These are phyloP conservation scores for Fraxinus platypoda DNA, from an alignment of 305 asterid species.

Conservation along the genomic window DNA sequence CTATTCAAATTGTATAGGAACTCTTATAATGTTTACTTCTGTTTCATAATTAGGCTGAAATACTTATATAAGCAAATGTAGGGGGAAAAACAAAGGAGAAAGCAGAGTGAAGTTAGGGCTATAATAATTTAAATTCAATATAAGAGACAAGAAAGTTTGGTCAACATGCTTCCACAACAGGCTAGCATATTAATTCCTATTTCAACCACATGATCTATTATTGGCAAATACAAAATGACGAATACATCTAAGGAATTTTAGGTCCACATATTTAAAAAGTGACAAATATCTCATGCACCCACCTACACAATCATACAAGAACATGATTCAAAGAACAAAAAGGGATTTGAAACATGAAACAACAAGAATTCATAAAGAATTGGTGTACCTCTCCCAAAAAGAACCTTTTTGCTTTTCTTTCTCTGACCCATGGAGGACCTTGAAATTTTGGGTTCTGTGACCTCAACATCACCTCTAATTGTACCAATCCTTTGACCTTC, in stretches of 20 bases:
- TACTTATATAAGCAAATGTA: neutral
- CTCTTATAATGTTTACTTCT: neutral
- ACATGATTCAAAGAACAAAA: constrained; percentile 2
- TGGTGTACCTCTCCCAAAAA: constrained; percentile 56
- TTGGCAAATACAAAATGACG: neutral
- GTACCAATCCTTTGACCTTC: constrained; percentile 59
- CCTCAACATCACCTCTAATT: constrained; percentile 38
- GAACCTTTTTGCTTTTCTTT: constrained; percentile 72
- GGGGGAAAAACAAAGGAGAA: neutral
- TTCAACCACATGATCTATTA: neutral
- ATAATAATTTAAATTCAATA: neutral
- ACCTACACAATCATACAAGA: constrained; percentile 6
- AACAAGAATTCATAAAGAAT: constrained; percentile 19
- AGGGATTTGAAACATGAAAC: constrained; percentile 18
- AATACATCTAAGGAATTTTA: neutral
- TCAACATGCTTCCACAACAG: neutral
- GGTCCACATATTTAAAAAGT: neutral
- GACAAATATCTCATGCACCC: neutral
- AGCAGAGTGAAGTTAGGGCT: neutral
- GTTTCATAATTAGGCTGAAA: neutral
- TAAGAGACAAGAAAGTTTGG: neutral
- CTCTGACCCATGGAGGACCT: constrained; percentile 45
- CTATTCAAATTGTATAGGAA: neutral
- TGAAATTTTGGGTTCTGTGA: constrained; percentile 36
- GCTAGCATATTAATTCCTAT: neutral